A percentile compares a stretch with the other conserved stretches of the same genome.
phyloP scores from a whole-genome alignment of 202 grass and related monocot species.

The Panicum hallii region DNA sequence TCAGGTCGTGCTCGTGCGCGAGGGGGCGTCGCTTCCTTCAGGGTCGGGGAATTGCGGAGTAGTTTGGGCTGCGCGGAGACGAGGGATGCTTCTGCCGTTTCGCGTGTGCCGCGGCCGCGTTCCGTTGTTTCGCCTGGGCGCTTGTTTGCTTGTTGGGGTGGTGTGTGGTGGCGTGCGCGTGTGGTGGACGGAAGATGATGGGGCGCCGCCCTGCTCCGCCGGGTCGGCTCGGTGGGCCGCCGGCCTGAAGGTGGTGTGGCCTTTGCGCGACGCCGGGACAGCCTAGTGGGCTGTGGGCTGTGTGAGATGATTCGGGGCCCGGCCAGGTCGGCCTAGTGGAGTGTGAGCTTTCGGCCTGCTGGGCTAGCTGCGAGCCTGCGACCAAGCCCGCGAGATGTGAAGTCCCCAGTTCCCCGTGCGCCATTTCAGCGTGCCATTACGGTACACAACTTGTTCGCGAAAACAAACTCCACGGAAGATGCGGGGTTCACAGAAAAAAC shows the following conservation, averaged over 20 bases:
- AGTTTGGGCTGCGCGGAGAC: background rate
- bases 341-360: too few relatives aligned
- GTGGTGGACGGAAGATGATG: background rate
- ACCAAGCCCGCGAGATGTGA: too few relatives aligned
- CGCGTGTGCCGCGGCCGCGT: constrained; percentile 29
- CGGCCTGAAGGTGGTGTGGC: too few relatives aligned
- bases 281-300: background rate
- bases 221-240: background rate
- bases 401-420: background rate
- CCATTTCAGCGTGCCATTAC: background rate
- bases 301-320: background rate
- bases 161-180: background rate
- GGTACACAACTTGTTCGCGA: background rate
- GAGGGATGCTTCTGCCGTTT: constrained; percentile 29
- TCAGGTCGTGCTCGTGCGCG: constrained; percentile 19
- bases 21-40: constrained; percentile 6
- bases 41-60: background rate
- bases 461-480: background rate
- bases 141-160: constrained; percentile 10
- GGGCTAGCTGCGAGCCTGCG: too few relatives aligned
- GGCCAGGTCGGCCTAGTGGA: too few relatives aligned
- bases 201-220: background rate
- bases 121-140: too few relatives aligned
- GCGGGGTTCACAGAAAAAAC: background rate
- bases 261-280: background rate